Evolutionary conservation across 108 stramenopile genomes (phyloP), one percentile per base, ranked within the genome.

Genomic region (Cyclotella choctawhatcheeana): DNA sequence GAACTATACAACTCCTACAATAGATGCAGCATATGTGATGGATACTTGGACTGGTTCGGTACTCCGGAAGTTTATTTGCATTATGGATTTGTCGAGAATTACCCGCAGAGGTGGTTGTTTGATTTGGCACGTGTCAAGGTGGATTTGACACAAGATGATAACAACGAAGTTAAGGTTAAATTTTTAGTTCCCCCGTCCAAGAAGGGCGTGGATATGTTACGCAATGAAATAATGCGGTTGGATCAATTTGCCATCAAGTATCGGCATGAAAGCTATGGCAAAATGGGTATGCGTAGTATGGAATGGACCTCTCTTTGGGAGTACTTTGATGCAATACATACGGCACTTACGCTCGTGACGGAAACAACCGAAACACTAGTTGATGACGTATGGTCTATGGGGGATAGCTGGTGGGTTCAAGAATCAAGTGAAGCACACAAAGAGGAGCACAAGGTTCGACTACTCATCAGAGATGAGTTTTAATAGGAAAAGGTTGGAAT

Each of bases 1-100:
- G 76, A 93, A 77, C 67, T 93, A 18, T 86, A 79, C 32, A 74
- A 56, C 29, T 74, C 86, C n/a, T 90, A 89, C 76, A 89, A 90
- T 37, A 55, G 82, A 30, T 90, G 89, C 29, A 69, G 47, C 12
- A 74, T 65, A 25, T 90, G 89, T 63, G 64, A 58, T 0, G 67
- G 32, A 4, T 58, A 64, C 44, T 35, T 31, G 17, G 52, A 64
- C 37, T 51, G 67, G 55, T 87, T 79, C 76, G 86, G 88, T 37
- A 87, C 85, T 8, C 71, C 85, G 2, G 82, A 87, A 17, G 81
- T 93, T 13, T 74, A 89, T 44, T 60, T 81, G 16, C 83, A 90
- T 71, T 90, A 74, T 74, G 92, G 92, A 16, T 93, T 93, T 64
- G 88, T 93, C 1, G 92, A 93, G 64, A 30, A 22, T 3, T 88